These are phyloP conservation scores for Hemisphaericaspora subhashii DNA, from an alignment of 1,139 yeast species.

Conservation along the genomic window DNA sequence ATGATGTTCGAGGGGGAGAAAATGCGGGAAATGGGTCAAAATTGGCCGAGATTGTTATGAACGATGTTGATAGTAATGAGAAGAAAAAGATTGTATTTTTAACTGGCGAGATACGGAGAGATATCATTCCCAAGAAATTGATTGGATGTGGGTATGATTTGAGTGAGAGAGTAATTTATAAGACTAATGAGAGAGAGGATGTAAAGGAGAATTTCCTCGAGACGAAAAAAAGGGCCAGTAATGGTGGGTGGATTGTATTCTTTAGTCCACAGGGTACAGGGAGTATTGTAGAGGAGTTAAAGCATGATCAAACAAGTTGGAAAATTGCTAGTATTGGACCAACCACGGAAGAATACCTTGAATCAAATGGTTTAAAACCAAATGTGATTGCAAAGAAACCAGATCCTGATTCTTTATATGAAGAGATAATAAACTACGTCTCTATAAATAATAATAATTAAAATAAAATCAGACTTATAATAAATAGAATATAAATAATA, in stretches of 20 bases:
- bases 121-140: constrained; percentile 71
- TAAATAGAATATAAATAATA: neutral
- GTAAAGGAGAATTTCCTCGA: constrained; percentile 40
- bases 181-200: constrained; percentile 55
- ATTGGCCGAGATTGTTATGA: constrained; percentile 63
- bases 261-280: constrained; percentile 92
- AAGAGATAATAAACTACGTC: constrained; percentile 22
- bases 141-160: constrained; percentile 47
- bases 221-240: constrained; percentile 6
- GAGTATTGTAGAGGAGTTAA: constrained; percentile 51
- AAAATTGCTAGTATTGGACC: constrained; percentile 89
- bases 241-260: constrained; percentile 67
- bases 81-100: constrained; percentile 66
- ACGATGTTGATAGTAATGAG: constrained; percentile 28
- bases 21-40: constrained; percentile 80
- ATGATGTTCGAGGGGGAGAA: constrained; percentile 66
- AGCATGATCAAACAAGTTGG: constrained; percentile 15
- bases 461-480: neutral
- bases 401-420: constrained; percentile 58
- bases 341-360: constrained; percentile 72
- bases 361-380: constrained; percentile 52
- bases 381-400: constrained; percentile 72
- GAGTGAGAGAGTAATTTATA: constrained; percentile 66
- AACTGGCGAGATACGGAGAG: constrained; percentile 85
- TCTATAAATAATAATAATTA: neutral